Evolutionary conservation across 1,139 yeast genomes (phyloP).

Genomic region (Geotrichum klebahnii): DNA sequence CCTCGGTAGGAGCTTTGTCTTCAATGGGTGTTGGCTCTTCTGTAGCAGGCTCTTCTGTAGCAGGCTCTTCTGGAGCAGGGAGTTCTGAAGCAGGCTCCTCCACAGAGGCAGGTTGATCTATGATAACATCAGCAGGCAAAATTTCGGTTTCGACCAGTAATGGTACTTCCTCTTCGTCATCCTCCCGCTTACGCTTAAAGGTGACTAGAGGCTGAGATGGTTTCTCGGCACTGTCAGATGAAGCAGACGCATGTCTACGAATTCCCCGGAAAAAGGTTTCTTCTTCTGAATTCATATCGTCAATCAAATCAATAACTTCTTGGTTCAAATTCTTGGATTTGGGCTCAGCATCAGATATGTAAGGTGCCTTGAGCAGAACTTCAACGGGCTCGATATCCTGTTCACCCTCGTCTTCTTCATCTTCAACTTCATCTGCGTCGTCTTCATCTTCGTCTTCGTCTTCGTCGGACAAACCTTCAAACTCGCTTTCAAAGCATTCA

Average conservation of each 20-base stretch:
- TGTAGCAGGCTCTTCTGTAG: not conserved
- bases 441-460: constrained; percentile 5
- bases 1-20: constrained; percentile 5
- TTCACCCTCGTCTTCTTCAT: constrained; percentile 5
- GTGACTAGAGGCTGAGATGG: not conserved
- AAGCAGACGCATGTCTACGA: not conserved
- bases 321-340: not conserved
- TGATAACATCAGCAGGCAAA: not conserved
- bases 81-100: not conserved
- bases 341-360: not conserved
- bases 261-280: not conserved
- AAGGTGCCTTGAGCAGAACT: not conserved
- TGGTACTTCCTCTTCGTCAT: not conserved
- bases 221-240: not conserved
- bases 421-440: constrained; percentile 4
- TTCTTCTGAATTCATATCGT: not conserved
- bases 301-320: not conserved
- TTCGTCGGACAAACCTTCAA: not conserved
- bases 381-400: not conserved
- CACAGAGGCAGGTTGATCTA: not conserved
- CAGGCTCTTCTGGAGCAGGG: not conserved
- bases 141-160: not conserved
- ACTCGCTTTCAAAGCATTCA: constrained; percentile 2
- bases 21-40: not conserved
- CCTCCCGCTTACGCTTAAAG: not conserved